Evolutionary conservation across 2,329 filamentous ascomycete genomes (phyloP), one percentile per base, ranked within the genome.

Genomic region (Aspergillus amoenus): DNA sequence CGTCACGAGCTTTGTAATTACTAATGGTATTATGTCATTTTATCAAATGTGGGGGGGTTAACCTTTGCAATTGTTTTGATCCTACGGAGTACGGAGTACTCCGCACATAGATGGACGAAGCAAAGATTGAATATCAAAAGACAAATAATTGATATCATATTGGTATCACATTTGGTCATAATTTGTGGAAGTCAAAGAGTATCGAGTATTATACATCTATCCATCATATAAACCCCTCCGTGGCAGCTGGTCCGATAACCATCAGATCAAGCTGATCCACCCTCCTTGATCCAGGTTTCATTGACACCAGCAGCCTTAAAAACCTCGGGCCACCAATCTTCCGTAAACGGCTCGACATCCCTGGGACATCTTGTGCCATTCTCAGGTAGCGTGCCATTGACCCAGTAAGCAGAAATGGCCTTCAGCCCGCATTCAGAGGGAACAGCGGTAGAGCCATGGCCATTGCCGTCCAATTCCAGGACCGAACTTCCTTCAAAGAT

Each of bases 401-500:
- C 45, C 53, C 53, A 55, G 45, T 55, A 55, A 5, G 53, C 53
- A n/a, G 45, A 48, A 8, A 55, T 47, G 11, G 39, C 42, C 46
- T 41, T 43, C 22, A 55, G 45, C 27, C 39, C 30, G 22, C 53
- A 55, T 27, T 22, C 40, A 5, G 53, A 55, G 2, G 53, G 53
- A 13, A 50, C 40, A 34, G 24, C 6, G 2, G 13, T 50, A 8
- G 45, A 49, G 6, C 45, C 45, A 18, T 50, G 53, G 24, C 66
- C 66, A 52, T 67, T 66, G 32, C 62, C 63, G 32, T 63, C 57
- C 34, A 67, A 56, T 39, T 64, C 59, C 15, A 71, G 61, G 11
- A 71, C 56, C 2, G 63, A 61, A 49, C 67, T 71, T 8, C 60
- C 65, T 17, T 64, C 53, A 39, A 68, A 67, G 1, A 53, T 59